Conservation (phyloP, 2,329 filamentous ascomycete species). For the Coniochaeta sp. region DNA sequence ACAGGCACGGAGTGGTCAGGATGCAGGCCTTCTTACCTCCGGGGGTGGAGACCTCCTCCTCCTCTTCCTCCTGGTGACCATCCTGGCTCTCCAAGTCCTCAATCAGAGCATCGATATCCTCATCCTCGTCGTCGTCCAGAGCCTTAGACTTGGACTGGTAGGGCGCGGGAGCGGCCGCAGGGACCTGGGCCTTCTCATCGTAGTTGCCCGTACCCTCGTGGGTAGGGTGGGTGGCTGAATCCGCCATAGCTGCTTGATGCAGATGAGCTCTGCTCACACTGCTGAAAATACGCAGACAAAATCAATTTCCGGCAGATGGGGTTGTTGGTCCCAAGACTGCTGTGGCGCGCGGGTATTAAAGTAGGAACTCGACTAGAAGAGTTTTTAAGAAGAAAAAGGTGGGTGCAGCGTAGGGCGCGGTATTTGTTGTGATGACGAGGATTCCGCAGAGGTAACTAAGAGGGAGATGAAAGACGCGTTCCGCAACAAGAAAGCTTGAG, state of each 20-base stretch:
- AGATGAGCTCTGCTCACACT: constrained; percentile 19
- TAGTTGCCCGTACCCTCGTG: constrained; percentile 49
- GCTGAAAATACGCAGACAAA: constrained; percentile 8
- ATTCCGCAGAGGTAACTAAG: neutral
- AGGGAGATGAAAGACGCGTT: constrained; percentile 9
- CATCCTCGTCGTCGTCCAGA: constrained; percentile 63
- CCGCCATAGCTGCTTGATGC: constrained; percentile 38
- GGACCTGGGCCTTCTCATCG: constrained; percentile 48
- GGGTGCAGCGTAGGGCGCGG: constrained; percentile 2
- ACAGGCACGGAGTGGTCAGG: neutral
- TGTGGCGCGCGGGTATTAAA: neutral
- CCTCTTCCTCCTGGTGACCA: constrained; percentile 46
- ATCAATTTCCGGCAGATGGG: constrained; percentile 1
- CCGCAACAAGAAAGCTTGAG: constrained; percentile 10
- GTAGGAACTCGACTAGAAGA: neutral
- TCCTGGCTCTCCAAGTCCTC: constrained; percentile 81
- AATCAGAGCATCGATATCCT: constrained; percentile 81
- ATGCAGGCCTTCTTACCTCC: neutral
- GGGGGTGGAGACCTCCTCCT: neutral
- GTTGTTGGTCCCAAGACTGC: neutral
- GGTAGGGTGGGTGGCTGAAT: constrained; percentile 29
- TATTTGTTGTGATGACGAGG: neutral
- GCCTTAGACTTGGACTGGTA: constrained; percentile 29
- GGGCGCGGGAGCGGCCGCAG: constrained; percentile 8
- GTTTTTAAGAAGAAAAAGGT: neutral